A percentile compares a stretch with the other conserved stretches of the same genome.
Conservation (phyloP, 768 basidiomycete species). For the Trametes sanguinea region DNA sequence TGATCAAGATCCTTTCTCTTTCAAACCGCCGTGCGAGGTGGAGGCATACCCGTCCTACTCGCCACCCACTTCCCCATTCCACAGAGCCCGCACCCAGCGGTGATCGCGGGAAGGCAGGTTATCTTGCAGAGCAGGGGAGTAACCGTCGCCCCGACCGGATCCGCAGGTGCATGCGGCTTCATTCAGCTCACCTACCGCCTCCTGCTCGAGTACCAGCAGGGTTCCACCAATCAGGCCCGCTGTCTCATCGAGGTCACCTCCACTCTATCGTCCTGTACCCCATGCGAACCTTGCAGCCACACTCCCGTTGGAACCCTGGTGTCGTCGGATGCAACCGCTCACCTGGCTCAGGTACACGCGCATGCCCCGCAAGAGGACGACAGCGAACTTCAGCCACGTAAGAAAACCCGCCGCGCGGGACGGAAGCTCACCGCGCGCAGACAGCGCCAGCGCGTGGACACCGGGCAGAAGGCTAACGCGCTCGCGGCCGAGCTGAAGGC, state of each 20-base stretch:
- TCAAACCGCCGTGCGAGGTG: background rate
- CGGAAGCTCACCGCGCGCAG: background rate
- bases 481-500: background rate
- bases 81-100: background rate
- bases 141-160: background rate
- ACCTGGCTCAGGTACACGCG: too few species aligned
- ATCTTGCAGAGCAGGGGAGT: too few species aligned
- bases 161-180: background rate
- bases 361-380: too few species aligned
- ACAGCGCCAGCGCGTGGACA: background rate
- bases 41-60: background rate
- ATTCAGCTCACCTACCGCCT: background rate
- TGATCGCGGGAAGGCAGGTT: background rate
- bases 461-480: background rate
- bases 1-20: background rate
- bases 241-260: background rate
- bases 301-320: too few species aligned
- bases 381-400: background rate
- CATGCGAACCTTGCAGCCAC: too few species aligned
- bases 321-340: too few species aligned
- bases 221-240: background rate
- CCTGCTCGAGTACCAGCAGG: background rate
- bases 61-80: background rate
- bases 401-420: background rate
- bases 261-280: too few species aligned